phyloP scores from a whole-genome alignment of 2,329 filamentous ascomycete genomes.

The Cadophora luteo-olivacea region DNA sequence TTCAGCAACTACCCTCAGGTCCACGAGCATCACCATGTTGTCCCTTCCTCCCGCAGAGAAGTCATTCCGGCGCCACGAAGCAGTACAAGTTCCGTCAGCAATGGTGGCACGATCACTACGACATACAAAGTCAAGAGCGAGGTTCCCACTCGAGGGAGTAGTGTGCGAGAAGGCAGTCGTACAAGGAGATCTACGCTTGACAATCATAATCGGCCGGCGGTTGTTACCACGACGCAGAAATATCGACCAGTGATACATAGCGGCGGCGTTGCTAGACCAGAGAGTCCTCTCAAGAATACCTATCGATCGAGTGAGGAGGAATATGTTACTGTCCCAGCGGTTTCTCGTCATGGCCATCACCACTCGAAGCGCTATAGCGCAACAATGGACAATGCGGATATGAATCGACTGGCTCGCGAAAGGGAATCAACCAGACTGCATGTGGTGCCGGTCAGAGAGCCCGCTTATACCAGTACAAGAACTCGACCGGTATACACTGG shows the following conservation, averaged over 20 bases:
- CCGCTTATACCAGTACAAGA: conserved; percentile 35
- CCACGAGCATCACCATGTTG: conserved; percentile 56
- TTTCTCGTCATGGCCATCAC: conserved; percentile 54
- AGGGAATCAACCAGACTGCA: conserved; percentile 34
- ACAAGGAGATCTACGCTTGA: conserved; percentile 58
- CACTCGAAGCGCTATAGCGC: conserved; percentile 53
- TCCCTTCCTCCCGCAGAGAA: conserved; percentile 51
- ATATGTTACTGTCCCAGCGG: conserved; percentile 64
- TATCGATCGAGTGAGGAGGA: conserved; percentile 60
- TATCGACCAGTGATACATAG: conserved; percentile 41
- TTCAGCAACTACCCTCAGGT: conserved; percentile 24
- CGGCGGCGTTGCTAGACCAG: conserved; percentile 44
- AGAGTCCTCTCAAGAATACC: conserved; percentile 60
- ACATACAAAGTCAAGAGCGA: conserved; percentile 65
- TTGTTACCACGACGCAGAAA: conserved; percentile 60
- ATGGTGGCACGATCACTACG: conserved; percentile 52
- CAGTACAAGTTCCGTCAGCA: conserved; percentile 43
- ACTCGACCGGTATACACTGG: conserved; percentile 34
- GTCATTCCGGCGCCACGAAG: conserved; percentile 46
- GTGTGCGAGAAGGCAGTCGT: conserved; percentile 55
- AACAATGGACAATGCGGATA: conserved; percentile 58
- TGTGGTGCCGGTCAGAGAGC: conserved; percentile 34
- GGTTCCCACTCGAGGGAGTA: conserved; percentile 53
- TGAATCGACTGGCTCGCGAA: conserved; percentile 36
- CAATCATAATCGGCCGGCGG: conserved; percentile 50